Percentiles rank a stretch among this genome's conserved stretches.
phyloP scores from a whole-genome alignment of 2,329 filamentous ascomycete species.

The Pseudogymnoascus destructans region DNA sequence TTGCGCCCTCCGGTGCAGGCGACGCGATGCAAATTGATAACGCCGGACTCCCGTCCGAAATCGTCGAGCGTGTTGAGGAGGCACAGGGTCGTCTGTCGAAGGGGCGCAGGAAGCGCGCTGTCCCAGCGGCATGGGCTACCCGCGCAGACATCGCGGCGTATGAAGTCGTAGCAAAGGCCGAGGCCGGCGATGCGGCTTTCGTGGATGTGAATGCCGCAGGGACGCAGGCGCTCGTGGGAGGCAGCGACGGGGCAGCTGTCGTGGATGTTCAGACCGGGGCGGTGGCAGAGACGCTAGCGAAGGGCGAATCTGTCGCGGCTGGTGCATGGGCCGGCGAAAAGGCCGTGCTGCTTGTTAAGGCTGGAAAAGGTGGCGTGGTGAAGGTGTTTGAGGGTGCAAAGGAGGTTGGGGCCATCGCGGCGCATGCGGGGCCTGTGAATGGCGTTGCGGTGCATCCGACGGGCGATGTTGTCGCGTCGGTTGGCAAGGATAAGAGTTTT shows the following conservation, averaged over 20 bases:
- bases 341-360: slow-evolving; percentile 20
- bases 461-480: slow-evolving; percentile 70
- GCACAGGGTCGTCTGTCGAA: slow-evolving; percentile 77
- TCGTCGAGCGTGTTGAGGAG: slow-evolving; percentile 62
- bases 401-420: slow-evolving; percentile 57
- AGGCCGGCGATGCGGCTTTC: slow-evolving; percentile 42
- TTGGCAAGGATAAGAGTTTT: slow-evolving; percentile 84
- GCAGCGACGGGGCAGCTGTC: slow-evolving; percentile 53
- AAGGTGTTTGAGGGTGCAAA: slow-evolving; percentile 65
- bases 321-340: slow-evolving; percentile 35
- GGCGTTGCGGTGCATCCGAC: slow-evolving; percentile 71
- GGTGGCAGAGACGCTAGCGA: slow-evolving; percentile 35
- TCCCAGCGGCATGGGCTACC: slow-evolving; percentile 76
- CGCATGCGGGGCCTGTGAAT: slow-evolving; percentile 72
- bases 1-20: slow-evolving; percentile 49
- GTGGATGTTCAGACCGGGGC: slow-evolving; percentile 17
- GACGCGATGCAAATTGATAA: slow-evolving; percentile 92
- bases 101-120: slow-evolving; percentile 74
- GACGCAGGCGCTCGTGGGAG: slow-evolving; percentile 49
- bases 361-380: slow-evolving; percentile 40
- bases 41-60: slow-evolving; percentile 57
- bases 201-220: slow-evolving; percentile 46
- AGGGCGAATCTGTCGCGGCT: slow-evolving; percentile 41
- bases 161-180: slow-evolving; percentile 38
- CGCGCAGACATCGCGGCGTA: slow-evolving; percentile 54